Percentiles rank a stretch among this genome's conserved stretches.
phyloP scores from a whole-genome alignment of 169 alveolate genomes.

The Eimeria zaria region DNA sequence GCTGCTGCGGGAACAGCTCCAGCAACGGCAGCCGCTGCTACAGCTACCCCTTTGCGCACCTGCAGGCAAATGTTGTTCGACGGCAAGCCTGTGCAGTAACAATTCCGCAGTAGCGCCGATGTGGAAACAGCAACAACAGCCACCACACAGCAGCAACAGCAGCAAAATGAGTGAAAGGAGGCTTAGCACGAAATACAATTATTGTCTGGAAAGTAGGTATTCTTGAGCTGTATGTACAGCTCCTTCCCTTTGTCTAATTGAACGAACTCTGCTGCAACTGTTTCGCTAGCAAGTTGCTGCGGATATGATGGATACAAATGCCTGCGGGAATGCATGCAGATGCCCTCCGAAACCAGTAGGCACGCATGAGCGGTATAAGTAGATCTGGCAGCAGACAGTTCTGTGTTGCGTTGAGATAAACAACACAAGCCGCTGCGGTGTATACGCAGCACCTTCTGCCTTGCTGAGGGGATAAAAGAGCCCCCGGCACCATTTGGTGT shows the following conservation, averaged over 20 bases:
- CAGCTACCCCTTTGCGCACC: neutral
- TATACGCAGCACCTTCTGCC: neutral
- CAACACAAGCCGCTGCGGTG: neutral
- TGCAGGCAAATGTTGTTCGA: neutral
- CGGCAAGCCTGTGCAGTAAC: neutral
- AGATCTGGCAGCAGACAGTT: neutral
- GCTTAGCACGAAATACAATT: neutral
- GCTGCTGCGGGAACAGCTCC: neutral
- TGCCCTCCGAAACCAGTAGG: no score
- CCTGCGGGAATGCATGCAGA: neutral
- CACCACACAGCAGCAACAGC: neutral
- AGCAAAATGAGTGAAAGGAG: neutral
- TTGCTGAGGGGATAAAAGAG: neutral
- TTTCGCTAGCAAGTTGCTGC: neutral
- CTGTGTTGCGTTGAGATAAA: neutral
- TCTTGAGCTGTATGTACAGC: neutral
- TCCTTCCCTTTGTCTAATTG: neutral
- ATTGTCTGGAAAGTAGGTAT: neutral
- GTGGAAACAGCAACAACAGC: neutral
- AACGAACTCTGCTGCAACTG: neutral
- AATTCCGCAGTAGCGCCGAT: neutral
- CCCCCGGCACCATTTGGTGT: neutral
- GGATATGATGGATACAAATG: neutral
- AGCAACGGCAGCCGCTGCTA: neutral
- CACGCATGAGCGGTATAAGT: neutral